Evolutionary conservation across 106 monocot species (phyloP), one percentile per base, ranked within the genome.

Genomic region (Apostasia shenzhenica): DNA sequence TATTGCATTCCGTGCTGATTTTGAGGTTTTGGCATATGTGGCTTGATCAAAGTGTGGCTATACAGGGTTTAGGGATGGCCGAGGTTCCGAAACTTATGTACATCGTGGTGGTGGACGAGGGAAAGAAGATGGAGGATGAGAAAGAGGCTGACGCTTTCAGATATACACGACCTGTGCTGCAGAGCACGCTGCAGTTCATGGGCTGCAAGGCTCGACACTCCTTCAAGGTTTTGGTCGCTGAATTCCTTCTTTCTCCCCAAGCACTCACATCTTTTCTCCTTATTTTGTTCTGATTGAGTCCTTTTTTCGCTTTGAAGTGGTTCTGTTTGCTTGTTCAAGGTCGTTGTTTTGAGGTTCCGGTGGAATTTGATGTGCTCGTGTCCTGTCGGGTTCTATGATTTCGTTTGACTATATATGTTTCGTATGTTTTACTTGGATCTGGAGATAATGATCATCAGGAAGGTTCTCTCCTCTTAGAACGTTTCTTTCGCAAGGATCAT

Each of bases 171-270:
- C 73, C 91, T 12, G 77, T 88, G 68, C 84, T 94, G 52, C 91
- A 91, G 79, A 85, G 91, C 79, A 79, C 87, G 40, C 81, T 88
- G 44, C 94, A 88, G 74, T 76, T 94, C 52, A 91, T 94, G 81
- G 91, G 91, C 11, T 88, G 91, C 81, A 91, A 86, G 76, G 80
- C 93, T 41, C 83, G 93, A 40, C 93, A 93, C 55, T 89, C 93
- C 59, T 93, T 93, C 80, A 89, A 93, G 84, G 93, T 93, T 50
- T 26, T 26, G 8, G 11, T 54, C 53, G 53, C 53, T 7, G 11
- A 54, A 54, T 54, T 54, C 53, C 53, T 54, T 54, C 53, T 54
- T 54, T 54, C 11, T 54, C 26, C 26, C 26, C 26, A 26, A 26
- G 26, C 26, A 50, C 50, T 65, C 26, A 65, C 37, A 2, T 14